phyloP scores from a whole-genome alignment of 352 stramenopile species.

The Pythium phragmitis region DNA sequence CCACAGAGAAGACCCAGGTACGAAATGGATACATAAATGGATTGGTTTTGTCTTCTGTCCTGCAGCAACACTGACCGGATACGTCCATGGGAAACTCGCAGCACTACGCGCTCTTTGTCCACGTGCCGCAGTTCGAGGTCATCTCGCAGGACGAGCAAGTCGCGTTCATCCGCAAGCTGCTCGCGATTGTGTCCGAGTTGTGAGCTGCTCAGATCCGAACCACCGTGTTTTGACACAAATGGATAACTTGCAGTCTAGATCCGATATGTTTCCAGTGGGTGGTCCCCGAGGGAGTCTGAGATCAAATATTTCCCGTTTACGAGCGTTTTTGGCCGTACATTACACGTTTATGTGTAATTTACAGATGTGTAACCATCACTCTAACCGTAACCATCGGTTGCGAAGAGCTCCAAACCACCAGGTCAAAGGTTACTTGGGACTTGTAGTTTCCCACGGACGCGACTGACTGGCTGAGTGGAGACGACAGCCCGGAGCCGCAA shows the following conservation, averaged over 20 bases:
- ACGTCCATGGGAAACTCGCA: slow-evolving; percentile 13
- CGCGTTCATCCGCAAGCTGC: slow-evolving; percentile 52
- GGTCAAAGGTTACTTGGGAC: slow-evolving; percentile 3
- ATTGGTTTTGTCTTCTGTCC: no score
- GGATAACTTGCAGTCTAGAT: not conserved
- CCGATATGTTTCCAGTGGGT: not conserved
- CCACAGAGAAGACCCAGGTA: slow-evolving; percentile 33
- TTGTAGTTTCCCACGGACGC: slow-evolving; percentile 9
- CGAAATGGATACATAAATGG: not conserved
- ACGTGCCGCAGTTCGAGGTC: slow-evolving; percentile 65
- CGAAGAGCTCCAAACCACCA: slow-evolving; percentile 8
- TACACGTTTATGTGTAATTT: not conserved
- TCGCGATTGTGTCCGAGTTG: slow-evolving; percentile 48
- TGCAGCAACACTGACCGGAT: no score
- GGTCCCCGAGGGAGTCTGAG: not conserved
- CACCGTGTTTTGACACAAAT: slow-evolving; percentile 12
- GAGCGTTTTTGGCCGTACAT: not conserved
- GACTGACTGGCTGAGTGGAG: slow-evolving; percentile 29
- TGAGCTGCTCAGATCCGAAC: slow-evolving; percentile 7
- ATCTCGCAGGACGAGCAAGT: slow-evolving; percentile 64
- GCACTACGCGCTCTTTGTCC: slow-evolving; percentile 73
- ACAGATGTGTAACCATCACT: not conserved
- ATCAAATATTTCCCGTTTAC: not conserved
- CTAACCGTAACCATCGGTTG: not conserved
- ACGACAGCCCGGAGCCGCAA: slow-evolving; percentile 8